A percentile compares a stretch with the other conserved stretches of the same genome.
Evolutionary conservation across 257 asterid species (phyloP).

Genomic region (Nicotiana tomentosiformis): DNA sequence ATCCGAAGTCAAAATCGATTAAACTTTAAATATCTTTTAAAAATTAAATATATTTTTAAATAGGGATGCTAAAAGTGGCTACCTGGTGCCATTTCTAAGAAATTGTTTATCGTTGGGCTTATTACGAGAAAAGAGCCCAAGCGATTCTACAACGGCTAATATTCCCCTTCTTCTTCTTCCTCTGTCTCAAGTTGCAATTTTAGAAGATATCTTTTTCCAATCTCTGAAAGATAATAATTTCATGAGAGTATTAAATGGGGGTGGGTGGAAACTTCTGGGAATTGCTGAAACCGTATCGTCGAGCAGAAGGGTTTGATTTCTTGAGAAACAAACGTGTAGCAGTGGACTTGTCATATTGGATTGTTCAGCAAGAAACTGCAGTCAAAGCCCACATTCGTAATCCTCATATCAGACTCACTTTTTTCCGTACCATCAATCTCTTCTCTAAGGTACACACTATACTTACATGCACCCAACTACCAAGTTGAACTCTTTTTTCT

Average conservation of each 20-base stretch:
- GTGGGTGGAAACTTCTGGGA: conserved; percentile 96
- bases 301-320: conserved; percentile 67
- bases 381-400: conserved; percentile 58
- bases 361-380: conserved; percentile 91
- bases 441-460: conserved; percentile 59
- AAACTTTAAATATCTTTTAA: no score
- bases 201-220: neutral
- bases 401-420: conserved; percentile 74
- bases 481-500: neutral
- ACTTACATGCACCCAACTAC: neutral
- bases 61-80: no score
- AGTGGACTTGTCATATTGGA: conserved; percentile 92
- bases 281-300: conserved; percentile 75
- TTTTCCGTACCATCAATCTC: conserved; percentile 78
- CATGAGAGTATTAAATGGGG: conserved; percentile 45
- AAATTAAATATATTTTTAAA: no score
- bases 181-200: neutral
- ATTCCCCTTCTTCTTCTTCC: neutral
- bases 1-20: no score
- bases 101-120: neutral
- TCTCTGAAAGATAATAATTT: neutral
- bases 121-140: neutral
- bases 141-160: conserved; percentile 3
- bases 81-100: no score
- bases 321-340: conserved; percentile 95